phyloP scores from a whole-genome alignment of 352 stramenopile genomes.

The Phytophthora hibernalis region DNA sequence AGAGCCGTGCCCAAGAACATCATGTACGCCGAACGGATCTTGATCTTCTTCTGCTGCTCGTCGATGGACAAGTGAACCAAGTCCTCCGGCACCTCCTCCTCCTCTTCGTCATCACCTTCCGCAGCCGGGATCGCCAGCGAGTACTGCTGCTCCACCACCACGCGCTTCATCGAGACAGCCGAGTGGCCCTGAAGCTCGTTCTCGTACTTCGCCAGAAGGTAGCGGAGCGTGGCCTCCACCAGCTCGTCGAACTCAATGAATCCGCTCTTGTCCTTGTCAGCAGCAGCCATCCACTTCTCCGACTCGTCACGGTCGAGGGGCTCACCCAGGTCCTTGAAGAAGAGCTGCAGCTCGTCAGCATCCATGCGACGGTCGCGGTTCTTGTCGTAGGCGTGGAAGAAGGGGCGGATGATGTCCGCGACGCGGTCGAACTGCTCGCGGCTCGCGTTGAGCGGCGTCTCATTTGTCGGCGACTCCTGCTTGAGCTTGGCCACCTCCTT shows the following conservation, averaged over 20 bases:
- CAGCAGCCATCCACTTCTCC: slow-evolving; percentile 84
- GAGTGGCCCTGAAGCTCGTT: slow-evolving; percentile 54
- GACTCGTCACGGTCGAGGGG: slow-evolving; percentile 80
- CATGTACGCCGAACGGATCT: slow-evolving; percentile 93
- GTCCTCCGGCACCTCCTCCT: slow-evolving; percentile 96
- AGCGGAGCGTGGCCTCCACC: slow-evolving; percentile 87
- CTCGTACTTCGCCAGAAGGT: slow-evolving; percentile 86
- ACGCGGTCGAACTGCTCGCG: slow-evolving; percentile 78
- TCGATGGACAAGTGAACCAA: slow-evolving; percentile 93
- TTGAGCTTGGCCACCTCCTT: slow-evolving; percentile 83
- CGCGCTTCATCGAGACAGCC: slow-evolving; percentile 62
- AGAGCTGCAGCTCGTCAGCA: slow-evolving; percentile 90
- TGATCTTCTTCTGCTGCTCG: slow-evolving; percentile 97
- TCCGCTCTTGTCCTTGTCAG: slow-evolving; percentile 93
- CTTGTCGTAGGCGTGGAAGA: slow-evolving; percentile 95
- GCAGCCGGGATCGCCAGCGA: slow-evolving; percentile 49
- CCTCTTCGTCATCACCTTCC: slow-evolving; percentile 89
- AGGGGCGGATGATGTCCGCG: slow-evolving; percentile 91
- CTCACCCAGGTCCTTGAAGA: slow-evolving; percentile 96
- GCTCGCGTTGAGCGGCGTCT: slow-evolving; percentile 61
- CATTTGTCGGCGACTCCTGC: slow-evolving; percentile 39
- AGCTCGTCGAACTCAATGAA: slow-evolving; percentile 97
- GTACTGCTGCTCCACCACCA: slow-evolving; percentile 58
- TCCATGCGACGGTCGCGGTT: slow-evolving; percentile 93
- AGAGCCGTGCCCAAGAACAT: slow-evolving; percentile 95